Evolutionary conservation across 495 filamentous ascomycete species (phyloP), one percentile per base, ranked within the genome.

Genomic region (Viridothelium virens): DNA sequence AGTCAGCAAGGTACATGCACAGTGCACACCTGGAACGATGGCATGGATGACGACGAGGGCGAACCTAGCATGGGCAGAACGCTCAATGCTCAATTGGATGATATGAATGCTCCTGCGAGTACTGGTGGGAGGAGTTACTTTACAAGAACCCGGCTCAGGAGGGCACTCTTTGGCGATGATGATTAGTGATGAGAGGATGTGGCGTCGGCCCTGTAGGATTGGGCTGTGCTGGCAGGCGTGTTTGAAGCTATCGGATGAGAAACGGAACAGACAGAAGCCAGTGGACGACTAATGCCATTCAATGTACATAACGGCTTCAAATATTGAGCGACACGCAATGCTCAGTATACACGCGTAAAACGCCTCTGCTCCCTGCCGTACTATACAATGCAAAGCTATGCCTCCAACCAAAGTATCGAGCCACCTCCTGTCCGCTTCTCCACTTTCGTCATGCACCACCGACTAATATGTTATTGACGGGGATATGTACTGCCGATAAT

Each of bases 381-480:
- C 14, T 59, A 34, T 59, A 59, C 53, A 59, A 59, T 36, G 31
- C 31, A 11, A 59, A 34, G 31, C 31, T 7, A 36, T 59, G 10
- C 18, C 18, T 36, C 31, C 33, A 9, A 59, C 14, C 53, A 18
- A 36, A 36, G 3, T 53, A 25, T 25, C 48, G 12, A 53, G 18
- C 18, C 9, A 7, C 41, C 9, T 46, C 9, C 41, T 7, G 41
- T 53, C 48, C 36, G 16, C 63, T 72, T 72, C 4, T 59, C 63
- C 68, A 67, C 68, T 16, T 47, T 62, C 31, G 16, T 79, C 82
- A 88, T 73, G 86, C 85, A 69, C 84, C 85, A 67, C 86, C 87
- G 68, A 92, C 89, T 63, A 92, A 80, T 65, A 92, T 88, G 75
- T 91, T 90, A 82, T 92, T 92, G 56, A 92, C 86, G 36, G 89